phyloP scores from a whole-genome alignment of 75 land plant genomes.

The Pseudotsuga menziesii region DNA sequence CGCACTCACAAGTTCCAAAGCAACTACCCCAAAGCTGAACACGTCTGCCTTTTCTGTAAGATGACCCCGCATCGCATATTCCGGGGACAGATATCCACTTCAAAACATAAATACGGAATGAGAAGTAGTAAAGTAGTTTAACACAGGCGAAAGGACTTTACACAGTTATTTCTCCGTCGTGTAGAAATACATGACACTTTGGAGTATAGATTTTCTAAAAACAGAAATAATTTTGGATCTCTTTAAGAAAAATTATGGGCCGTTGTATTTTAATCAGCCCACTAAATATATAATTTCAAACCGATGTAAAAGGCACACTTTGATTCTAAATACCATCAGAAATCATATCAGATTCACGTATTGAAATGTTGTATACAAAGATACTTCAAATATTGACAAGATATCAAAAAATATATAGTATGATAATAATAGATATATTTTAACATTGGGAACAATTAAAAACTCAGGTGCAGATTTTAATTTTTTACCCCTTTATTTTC shows the following conservation, averaged over 20 bases:
- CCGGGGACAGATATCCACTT: slow-evolving; percentile 75
- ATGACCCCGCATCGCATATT: slow-evolving; percentile 71
- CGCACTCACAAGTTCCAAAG: slow-evolving; percentile 50
- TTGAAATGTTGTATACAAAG: too few relatives aligned
- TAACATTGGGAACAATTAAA: too few relatives aligned
- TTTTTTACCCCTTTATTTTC: too few relatives aligned
- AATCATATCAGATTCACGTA: neutral
- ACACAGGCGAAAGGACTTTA: too few relatives aligned
- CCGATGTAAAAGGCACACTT: neutral
- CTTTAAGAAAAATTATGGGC: neutral
- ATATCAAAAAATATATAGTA: too few relatives aligned
- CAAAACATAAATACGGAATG: slow-evolving; percentile 2
- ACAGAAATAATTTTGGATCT: too few relatives aligned
- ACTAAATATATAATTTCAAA: neutral
- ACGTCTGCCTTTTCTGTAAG: slow-evolving; percentile 75
- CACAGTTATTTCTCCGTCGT: too few relatives aligned
- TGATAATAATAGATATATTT: too few relatives aligned
- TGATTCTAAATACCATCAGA: neutral
- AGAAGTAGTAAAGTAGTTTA: neutral
- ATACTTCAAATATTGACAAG: too few relatives aligned
- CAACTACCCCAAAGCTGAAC: slow-evolving; percentile 60
- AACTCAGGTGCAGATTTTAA: too few relatives aligned
- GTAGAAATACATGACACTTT: too few relatives aligned
- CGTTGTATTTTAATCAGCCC: neutral
- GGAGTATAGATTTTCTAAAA: too few relatives aligned